These are phyloP conservation scores for Mollisiaceae sp. DNA, from an alignment of 2,329 filamentous ascomycete genomes.

Conservation along the genomic window DNA sequence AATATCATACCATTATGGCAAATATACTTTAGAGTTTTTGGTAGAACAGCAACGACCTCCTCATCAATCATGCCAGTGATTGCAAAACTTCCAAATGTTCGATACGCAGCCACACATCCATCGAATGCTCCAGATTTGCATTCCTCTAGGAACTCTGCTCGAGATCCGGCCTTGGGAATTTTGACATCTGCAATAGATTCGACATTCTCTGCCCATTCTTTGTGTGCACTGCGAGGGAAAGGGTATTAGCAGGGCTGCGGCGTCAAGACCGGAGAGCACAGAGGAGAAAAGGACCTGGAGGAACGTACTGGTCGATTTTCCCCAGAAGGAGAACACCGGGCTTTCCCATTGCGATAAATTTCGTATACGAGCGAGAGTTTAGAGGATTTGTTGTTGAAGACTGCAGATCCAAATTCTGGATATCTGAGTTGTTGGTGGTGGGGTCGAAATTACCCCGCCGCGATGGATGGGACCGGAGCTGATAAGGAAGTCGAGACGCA, in stretches of 20 bases:
- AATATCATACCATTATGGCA: constrained; percentile 61
- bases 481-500: constrained; percentile 28
- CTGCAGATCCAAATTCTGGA: constrained; percentile 6
- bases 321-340: constrained; percentile 69
- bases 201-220: constrained; percentile 64
- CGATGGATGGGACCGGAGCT: constrained; percentile 7
- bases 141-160: constrained; percentile 72
- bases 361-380: neutral
- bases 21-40: constrained; percentile 59
- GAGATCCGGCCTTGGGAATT: constrained; percentile 62
- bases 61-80: constrained; percentile 74
- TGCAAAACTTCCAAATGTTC: constrained; percentile 68
- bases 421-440: constrained; percentile 26
- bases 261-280: neutral
- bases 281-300: neutral
- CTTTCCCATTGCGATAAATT: constrained; percentile 45
- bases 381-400: neutral
- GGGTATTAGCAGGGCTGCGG: constrained; percentile 12
- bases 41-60: constrained; percentile 67
- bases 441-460: constrained; percentile 36
- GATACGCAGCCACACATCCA: constrained; percentile 67
- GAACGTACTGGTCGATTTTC: constrained; percentile 64
- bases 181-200: constrained; percentile 68
- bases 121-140: constrained; percentile 69
- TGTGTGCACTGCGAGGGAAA: constrained; percentile 59